A percentile compares a stretch with the other conserved stretches of the same genome.
These are phyloP conservation scores for Globisporangium echinulatum DNA, from an alignment of 352 stramenopile species.

Conservation along the genomic window DNA sequence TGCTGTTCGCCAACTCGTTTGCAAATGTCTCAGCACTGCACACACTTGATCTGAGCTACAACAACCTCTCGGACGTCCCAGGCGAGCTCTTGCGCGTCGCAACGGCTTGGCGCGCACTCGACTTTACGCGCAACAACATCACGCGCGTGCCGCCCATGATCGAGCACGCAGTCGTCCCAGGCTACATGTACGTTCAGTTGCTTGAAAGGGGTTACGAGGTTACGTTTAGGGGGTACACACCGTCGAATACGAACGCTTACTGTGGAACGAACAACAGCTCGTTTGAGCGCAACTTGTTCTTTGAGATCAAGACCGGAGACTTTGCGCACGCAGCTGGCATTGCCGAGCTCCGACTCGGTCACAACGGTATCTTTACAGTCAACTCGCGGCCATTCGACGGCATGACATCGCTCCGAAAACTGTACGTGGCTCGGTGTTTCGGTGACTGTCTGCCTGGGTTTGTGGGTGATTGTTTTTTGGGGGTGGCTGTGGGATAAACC, in stretches of 20 bases:
- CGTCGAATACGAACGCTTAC: too few species aligned
- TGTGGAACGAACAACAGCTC: slow-evolving; percentile 22
- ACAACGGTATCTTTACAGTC: slow-evolving; percentile 58
- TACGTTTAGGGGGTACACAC: neutral
- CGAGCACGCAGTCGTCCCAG: slow-evolving; percentile 26
- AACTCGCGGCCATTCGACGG: slow-evolving; percentile 42
- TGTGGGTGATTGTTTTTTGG: neutral
- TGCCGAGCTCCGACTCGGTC: slow-evolving; percentile 38
- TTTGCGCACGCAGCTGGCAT: slow-evolving; percentile 44
- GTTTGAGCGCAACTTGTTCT: slow-evolving; percentile 51
- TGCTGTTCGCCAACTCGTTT: slow-evolving; percentile 34
- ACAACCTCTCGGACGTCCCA: slow-evolving; percentile 36
- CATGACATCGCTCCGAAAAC: slow-evolving; percentile 39
- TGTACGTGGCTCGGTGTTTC: slow-evolving; percentile 23
- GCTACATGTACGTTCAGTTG: slow-evolving; percentile 43
- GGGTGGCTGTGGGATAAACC: too few species aligned
- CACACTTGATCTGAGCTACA: slow-evolving; percentile 52
- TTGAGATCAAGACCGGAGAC: slow-evolving; percentile 38
- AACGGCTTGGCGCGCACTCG: slow-evolving; percentile 45
- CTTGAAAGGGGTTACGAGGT: neutral
- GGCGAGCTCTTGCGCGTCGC: slow-evolving; percentile 31
- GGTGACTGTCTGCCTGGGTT: neutral
- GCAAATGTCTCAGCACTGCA: slow-evolving; percentile 37
- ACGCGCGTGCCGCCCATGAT: slow-evolving; percentile 29
- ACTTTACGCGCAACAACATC: slow-evolving; percentile 49